A percentile compares a stretch with the other conserved stretches of the same genome.
Conservation (phyloP, 345 rosid genomes). For the Dipteronia sinensis region DNA sequence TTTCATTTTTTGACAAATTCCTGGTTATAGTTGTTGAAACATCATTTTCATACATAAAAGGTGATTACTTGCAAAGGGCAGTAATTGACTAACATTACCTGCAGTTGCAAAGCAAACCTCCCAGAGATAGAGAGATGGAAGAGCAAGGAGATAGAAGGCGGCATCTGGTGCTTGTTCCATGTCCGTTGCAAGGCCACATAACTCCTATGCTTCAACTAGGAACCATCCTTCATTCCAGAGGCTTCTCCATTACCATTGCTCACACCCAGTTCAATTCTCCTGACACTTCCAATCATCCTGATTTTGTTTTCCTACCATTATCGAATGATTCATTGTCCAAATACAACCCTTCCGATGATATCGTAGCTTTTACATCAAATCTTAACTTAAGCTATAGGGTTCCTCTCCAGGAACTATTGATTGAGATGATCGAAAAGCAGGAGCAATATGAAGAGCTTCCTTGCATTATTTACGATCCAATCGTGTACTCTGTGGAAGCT, state of each 20-base stretch:
- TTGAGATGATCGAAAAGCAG: slow-evolving; percentile 1
- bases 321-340: background rate
- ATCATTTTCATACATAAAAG: no score
- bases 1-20: no score
- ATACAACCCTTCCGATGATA: no score
- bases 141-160: background rate
- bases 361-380: no score
- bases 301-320: slow-evolving; percentile 30
- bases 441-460: slow-evolving; percentile 17
- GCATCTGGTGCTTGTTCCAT: slow-evolving; percentile 50
- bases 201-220: slow-evolving; percentile 79
- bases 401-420: slow-evolving; percentile 33
- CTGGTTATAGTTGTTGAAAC: no score
- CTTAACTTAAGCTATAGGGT: slow-evolving; percentile 22
- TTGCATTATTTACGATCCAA: slow-evolving; percentile 50
- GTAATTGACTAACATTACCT: no score
- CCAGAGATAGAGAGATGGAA: slow-evolving; percentile 7
- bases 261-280: slow-evolving; percentile 51
- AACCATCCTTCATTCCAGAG: slow-evolving; percentile 50
- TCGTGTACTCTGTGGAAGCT: slow-evolving; percentile 41
- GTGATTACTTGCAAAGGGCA: no score
- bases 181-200: slow-evolving; percentile 71
- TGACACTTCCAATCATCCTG: slow-evolving; percentile 35
- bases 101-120: no score
- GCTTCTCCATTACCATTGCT: slow-evolving; percentile 59